phyloP scores from a whole-genome alignment of 352 stramenopile genomes.

The Globisporangium viniferum region DNA sequence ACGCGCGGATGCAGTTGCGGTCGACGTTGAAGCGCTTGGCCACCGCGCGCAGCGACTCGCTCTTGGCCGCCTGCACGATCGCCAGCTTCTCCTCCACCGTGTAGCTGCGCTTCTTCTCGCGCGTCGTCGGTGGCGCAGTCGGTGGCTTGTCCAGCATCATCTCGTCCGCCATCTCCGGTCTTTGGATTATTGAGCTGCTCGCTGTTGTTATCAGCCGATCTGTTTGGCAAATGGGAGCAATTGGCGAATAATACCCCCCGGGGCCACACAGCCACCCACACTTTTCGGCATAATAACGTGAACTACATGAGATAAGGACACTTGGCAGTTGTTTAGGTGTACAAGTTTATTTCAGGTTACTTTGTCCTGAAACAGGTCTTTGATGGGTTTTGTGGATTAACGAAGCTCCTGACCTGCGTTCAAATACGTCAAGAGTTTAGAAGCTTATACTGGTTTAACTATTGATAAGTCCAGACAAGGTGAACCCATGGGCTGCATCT shows the following conservation, averaged over 20 bases:
- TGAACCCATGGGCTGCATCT: not conserved
- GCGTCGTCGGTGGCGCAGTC: not conserved
- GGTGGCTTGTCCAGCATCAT: not conserved
- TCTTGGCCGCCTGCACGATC: constrained; percentile 54
- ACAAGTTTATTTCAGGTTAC: no score
- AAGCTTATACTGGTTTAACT: not conserved
- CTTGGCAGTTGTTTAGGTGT: no score
- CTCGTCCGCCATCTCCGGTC: constrained; percentile 1
- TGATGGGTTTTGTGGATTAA: no score
- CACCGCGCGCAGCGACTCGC: constrained; percentile 48
- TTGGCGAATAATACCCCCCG: constrained; percentile 2
- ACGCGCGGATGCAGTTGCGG: constrained; percentile 70
- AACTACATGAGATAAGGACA: no score
- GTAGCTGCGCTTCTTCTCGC: constrained; percentile 72
- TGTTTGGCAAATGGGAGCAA: not conserved
- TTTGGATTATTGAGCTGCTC: not conserved
- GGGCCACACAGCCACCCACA: not conserved
- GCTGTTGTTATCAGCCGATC: not conserved
- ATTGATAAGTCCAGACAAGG: not conserved
- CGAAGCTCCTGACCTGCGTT: no score
- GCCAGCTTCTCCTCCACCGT: constrained; percentile 69
- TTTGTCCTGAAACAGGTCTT: no score
- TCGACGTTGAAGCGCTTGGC: constrained; percentile 67
- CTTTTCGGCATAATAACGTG: not conserved
- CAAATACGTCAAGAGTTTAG: not conserved